Base-by-base conservation (phyloP, 108 stramenopile genomes). In the Nitzschia sp. region DNA sequence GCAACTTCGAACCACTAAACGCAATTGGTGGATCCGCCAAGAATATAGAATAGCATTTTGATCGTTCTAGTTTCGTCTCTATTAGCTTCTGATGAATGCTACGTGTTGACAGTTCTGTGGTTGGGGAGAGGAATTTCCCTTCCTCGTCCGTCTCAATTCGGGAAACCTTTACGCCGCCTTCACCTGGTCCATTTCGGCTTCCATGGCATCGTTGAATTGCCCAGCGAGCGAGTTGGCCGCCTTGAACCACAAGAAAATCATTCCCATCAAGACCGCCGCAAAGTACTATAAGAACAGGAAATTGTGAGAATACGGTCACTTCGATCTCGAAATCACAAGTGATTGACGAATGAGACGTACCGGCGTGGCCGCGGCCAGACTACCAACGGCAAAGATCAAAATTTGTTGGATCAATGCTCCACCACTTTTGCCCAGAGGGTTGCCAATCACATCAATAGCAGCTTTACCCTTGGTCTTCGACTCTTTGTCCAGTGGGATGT, bases 391-490 rank as follows among this genome's bases (percentile, higher is more conserved):
- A 72, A 97, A 92, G 49, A 97, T 97, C 5, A 97, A 77, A 29
- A 94, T 46, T 64, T 97, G 96, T 78, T 98, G 98, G 68, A 97
- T 90, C 83, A 99, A 70, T 33, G 97, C 90, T 21, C 98, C 98
- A 29, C 98, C 98, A 62, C 83, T 84, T 81, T 99, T 98, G 24
- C 98, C 98, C 19, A 99, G 82, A 32, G 96, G 96, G 72, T 97
- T 97, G 19, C 98, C 99, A 47, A 98, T 90, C 29, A 98, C 98
- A 77, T 99, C 99, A 26, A 99, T 92, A 32, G 99, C 99, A 29
- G 99, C 99, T 77, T 99, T 99, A 54, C 99, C 99, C 75, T 98
- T 98, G 11, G 97, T 97, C 86, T 98, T 98, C 28, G 92, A 89
- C 48, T 98, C 97, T 54, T 94, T 83, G 71, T 98, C 99, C 21